Evolutionary conservation across 73 alveolate species (phyloP).

Genomic region (Tetrahymena thermophila): DNA sequence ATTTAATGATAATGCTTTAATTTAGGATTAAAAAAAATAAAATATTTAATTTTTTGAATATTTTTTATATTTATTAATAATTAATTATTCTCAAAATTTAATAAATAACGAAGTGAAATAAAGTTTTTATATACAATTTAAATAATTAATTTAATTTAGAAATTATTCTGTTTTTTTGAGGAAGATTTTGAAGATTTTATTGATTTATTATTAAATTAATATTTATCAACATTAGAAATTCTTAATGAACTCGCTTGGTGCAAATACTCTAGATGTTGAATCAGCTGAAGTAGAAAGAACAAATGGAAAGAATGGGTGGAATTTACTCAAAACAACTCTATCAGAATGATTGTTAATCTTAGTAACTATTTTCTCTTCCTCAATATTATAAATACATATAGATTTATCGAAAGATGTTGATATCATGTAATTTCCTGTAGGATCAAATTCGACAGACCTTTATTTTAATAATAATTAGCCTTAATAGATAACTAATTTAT

Average conservation of each 20-base stretch:
- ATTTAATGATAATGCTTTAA: too few species aligned
- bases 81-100: too few species aligned
- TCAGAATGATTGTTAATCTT: slow-evolving; percentile 40
- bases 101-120: too few species aligned
- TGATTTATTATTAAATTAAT: too few species aligned
- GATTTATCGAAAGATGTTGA: slow-evolving; percentile 48
- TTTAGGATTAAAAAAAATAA: too few species aligned
- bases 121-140: too few species aligned
- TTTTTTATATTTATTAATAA: too few species aligned
- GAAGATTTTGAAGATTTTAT: too few species aligned
- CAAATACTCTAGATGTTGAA: slow-evolving; percentile 66
- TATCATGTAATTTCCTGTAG: slow-evolving; percentile 41
- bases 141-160: too few species aligned
- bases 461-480: background rate
- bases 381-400: slow-evolving; percentile 21
- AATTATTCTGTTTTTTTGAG: too few species aligned
- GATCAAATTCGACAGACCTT: slow-evolving; percentile 57
- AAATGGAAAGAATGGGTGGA: slow-evolving; percentile 83
- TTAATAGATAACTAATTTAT: background rate
- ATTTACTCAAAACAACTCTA: slow-evolving; percentile 53
- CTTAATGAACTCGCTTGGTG: slow-evolving; percentile 31
- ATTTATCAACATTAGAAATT: background rate
- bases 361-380: slow-evolving; percentile 16
- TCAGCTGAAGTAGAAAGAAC: slow-evolving; percentile 77
- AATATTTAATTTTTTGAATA: too few species aligned